Percentiles rank a stretch among this genome's conserved stretches.
Conservation (phyloP, 768 basidiomycete genomes). For the Sarcomyxa edulis region DNA sequence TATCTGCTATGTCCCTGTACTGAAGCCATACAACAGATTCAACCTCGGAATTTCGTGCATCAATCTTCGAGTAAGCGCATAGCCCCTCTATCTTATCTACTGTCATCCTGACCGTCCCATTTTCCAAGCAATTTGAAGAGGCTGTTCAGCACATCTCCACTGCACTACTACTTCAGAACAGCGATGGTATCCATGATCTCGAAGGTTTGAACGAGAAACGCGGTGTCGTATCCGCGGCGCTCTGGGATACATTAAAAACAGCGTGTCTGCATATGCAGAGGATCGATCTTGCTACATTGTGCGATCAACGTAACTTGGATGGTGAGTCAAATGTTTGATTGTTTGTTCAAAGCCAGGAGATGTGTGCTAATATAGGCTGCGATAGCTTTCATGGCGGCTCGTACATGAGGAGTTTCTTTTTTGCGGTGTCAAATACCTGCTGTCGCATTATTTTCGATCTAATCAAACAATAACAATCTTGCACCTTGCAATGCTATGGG, state of each 20-base stretch:
- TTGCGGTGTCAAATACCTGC: no score
- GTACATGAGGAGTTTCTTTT: no score
- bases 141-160: conserved; percentile 85
- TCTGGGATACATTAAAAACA: conserved; percentile 89
- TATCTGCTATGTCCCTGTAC: not conserved
- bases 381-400: no score
- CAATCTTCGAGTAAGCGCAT: conserved; percentile 63
- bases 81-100: no score
- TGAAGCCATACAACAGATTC: conserved; percentile 47
- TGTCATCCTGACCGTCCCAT: no score
- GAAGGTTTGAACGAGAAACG: conserved; percentile 44
- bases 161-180: conserved; percentile 85
- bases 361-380: no score
- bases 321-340: conserved; percentile 31
- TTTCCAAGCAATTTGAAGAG: conserved; percentile 70
- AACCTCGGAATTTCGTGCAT: conserved; percentile 92
- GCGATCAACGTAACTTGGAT: conserved; percentile 69
- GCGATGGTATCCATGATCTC: conserved; percentile 60
- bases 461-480: no score
- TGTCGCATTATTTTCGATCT: no score
- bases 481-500: no score
- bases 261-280: conserved; percentile 79
- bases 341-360: no score
- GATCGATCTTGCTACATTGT: conserved; percentile 69
- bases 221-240: conserved; percentile 67